Conservation (phyloP, 139 green algal genomes). For the Tetraselmis chui region DNA sequence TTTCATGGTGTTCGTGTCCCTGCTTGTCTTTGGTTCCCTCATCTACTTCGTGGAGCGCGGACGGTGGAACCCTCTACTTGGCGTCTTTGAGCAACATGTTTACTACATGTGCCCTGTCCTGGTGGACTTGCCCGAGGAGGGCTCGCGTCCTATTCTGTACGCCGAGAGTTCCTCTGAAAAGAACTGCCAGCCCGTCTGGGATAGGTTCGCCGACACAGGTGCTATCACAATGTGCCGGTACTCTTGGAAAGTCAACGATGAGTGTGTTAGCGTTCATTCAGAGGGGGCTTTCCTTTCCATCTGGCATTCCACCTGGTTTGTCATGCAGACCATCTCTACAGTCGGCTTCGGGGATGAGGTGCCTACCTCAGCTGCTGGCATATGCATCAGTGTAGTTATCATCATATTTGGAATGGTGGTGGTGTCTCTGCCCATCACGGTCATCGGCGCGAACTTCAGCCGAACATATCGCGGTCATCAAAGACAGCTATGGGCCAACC, state of each 20-base stretch:
- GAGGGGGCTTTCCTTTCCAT: background rate
- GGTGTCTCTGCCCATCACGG: constrained; percentile 29
- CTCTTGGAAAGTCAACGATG: background rate
- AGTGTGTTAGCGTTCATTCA: background rate
- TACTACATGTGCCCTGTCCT: background rate
- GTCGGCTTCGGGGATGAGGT: constrained; percentile 36
- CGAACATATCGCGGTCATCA: background rate
- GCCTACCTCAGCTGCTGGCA: constrained; percentile 16
- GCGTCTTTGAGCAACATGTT: constrained; percentile 1
- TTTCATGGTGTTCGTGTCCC: constrained; percentile 25
- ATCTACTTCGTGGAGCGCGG: constrained; percentile 29
- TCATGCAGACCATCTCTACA: constrained; percentile 34
- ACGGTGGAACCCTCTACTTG: constrained; percentile 10
- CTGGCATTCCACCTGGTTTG: background rate
- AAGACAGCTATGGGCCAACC: background rate
- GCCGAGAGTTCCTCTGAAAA: background rate
- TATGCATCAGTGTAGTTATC: constrained; percentile 8
- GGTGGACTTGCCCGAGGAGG: background rate
- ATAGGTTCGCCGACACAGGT: background rate
- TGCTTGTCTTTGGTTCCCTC: constrained; percentile 23
- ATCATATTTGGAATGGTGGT: constrained; percentile 31
- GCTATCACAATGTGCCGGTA: background rate
- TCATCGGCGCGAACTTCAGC: constrained; percentile 36
- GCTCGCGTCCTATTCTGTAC: background rate
- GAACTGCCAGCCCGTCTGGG: background rate